A percentile compares a stretch with the other conserved stretches of the same genome.
Evolutionary conservation across 306 rosid species (phyloP).

Genomic region (Aeschynomene evenia): DNA sequence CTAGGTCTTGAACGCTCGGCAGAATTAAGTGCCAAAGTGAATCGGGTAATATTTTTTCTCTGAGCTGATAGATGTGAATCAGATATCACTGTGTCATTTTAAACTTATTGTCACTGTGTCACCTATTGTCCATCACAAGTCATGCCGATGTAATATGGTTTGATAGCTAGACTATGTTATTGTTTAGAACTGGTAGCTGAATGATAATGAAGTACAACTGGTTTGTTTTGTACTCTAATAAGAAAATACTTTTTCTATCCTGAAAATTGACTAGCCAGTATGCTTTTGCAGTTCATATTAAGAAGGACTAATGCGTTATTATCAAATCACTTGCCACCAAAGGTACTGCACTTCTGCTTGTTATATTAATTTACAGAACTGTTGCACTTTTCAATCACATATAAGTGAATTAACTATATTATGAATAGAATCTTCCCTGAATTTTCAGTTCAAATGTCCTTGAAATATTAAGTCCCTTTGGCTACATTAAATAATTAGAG

Average conservation of each 20-base stretch:
- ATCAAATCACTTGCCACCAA: slow-evolving; percentile 96
- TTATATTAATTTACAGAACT: slow-evolving; percentile 11
- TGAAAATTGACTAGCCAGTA: slow-evolving; percentile 22
- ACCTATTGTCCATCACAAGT: slow-evolving; percentile 27
- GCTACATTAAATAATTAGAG: slow-evolving; percentile 6
- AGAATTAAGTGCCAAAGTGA: slow-evolving; percentile 83
- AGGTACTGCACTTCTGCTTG: slow-evolving; percentile 51
- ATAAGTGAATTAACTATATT: not conserved
- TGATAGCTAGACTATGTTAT: slow-evolving; percentile 5
- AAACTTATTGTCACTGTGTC: slow-evolving; percentile 11
- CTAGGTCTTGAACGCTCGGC: slow-evolving; percentile 76
- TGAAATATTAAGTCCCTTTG: slow-evolving; percentile 1
- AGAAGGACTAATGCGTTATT: slow-evolving; percentile 86
- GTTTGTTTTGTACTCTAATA: slow-evolving; percentile 23
- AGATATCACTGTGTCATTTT: slow-evolving; percentile 3
- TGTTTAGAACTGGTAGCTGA: slow-evolving; percentile 13
- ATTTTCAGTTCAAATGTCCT: not conserved
- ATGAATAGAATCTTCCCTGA: slow-evolving; percentile 1
- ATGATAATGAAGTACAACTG: slow-evolving; percentile 4
- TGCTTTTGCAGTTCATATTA: slow-evolving; percentile 77
- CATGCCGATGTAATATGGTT: slow-evolving; percentile 21
- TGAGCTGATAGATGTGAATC: slow-evolving; percentile 10
- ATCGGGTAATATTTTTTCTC: slow-evolving; percentile 53
- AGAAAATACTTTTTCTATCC: slow-evolving; percentile 23
- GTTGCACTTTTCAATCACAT: slow-evolving; percentile 4